Evolutionary conservation across 2,329 filamentous ascomycete genomes (phyloP), one percentile per base, ranked within the genome.

Genomic region (Paecilomyces sp.): DNA sequence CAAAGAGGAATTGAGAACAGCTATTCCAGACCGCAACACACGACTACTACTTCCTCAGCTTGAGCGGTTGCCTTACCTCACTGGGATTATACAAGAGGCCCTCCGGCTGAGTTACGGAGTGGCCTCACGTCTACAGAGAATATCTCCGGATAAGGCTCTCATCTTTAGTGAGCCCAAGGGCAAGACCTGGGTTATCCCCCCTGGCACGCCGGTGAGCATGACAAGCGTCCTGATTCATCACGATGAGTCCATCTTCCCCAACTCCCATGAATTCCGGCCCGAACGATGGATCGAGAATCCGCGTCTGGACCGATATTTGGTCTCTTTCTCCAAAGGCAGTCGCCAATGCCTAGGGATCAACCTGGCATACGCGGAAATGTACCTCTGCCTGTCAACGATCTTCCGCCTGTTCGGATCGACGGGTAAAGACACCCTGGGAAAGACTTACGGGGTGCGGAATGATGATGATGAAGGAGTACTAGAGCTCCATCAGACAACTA

Each of bases 291-390:
- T 76, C 3, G 67, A 65, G 0, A 63, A 61, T 6, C 58, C 65
- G 18, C 65, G 61, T 0, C 64, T 72, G 25, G 69, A 67, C 52
- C 66, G 64, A 4, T 76, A 68, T n/a, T 60, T 79, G 12, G 74
- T 80, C 28, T 68, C 79, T 0, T 82, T 82, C 63, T 75, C 72
- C 0, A 68, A 74, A 33, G 80, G 80, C 0, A 70, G 76, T 0
- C 67, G 79, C 52, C 70, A 66, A 58, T 79, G 75, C 63, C 63
- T 78, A 11, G 75, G 75, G 28, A 62, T 66, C 24, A 73, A 74
- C 13, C 8, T 36, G 8, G 33, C 33, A 3, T 36, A 36, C 13
- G 33, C 33, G 9, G 33, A 36, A 15, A 36, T 36, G 33, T 36
- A 36, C 8, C 33, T 36, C 11, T 47, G 33, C 18, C 18, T 56